These are phyloP conservation scores for Thymus mandschuricus DNA, from an alignment of 257 asterid species.

Conservation along the genomic window DNA sequence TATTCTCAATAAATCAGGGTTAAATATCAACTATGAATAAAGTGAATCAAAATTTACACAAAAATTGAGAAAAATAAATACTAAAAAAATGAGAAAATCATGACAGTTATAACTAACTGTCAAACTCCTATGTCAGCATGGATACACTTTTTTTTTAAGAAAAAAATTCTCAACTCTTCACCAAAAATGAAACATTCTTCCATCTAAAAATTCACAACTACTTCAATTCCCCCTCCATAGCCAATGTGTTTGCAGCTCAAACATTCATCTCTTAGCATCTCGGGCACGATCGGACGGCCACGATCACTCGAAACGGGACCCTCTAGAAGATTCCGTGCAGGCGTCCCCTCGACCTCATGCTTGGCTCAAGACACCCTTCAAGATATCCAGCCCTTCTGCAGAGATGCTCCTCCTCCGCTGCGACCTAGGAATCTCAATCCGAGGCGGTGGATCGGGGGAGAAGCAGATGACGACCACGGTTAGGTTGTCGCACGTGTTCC, in stretches of 20 bases:
- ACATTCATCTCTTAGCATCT: constrained; percentile 7
- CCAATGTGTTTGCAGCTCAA: constrained; percentile 2
- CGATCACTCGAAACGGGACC: neutral
- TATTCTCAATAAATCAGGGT: neutral
- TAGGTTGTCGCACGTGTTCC: constrained; percentile 54
- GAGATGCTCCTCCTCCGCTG: constrained; percentile 61
- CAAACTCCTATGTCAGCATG: constrained; percentile 5
- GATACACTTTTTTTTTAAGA: neutral
- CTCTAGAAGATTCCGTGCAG: neutral
- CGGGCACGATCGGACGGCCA: constrained; percentile 3
- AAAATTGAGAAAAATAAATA: neutral
- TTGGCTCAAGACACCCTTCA: constrained; percentile 49
- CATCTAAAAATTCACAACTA: neutral
- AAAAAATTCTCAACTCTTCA: neutral
- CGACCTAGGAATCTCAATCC: constrained; percentile 43
- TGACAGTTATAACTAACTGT: constrained; percentile 1
- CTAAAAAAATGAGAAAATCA: neutral
- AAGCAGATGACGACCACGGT: constrained; percentile 56
- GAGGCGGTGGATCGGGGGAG: constrained; percentile 52
- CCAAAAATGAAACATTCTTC: neutral
- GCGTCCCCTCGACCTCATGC: constrained; percentile 28
- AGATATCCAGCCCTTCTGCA: constrained; percentile 57
- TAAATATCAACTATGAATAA: neutral
- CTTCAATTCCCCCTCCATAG: neutral
- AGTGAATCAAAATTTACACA: neutral